Evolutionary conservation across 495 filamentous ascomycete species (phyloP), one percentile per base, ranked within the genome.

Genomic region (Chaetomidium leptoderma): DNA sequence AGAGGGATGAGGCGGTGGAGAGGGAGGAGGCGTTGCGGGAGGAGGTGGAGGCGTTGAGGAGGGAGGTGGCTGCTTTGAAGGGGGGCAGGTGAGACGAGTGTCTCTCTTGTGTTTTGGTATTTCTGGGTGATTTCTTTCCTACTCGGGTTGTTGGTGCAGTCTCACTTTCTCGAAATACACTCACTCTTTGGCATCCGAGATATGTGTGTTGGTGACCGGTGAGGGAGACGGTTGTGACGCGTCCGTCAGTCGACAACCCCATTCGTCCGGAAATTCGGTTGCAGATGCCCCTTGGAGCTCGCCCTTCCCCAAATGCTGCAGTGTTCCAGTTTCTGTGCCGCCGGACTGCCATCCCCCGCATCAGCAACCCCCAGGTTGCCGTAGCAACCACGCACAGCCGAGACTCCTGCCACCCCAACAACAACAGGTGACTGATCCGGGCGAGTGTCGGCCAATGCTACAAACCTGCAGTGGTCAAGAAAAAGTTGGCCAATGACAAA

Each of bases 1-100:
- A 56, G 53, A 40, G 37, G 44, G 57, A 39, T 33, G 27, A 21
- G 29, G 24, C 37, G 58, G 14, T 45, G 19, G 17, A 23, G 30
- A 44, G 32, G 29, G 46, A 51, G 27, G 36, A 51, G 13, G 3
- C 0, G 27, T 14, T 51, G 27, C 2, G 23, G 16, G 35, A 19
- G 21, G 50, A 51, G 55, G n/a, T 47, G 55, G 51, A 53, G 11
- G 39, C 4, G 36, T 8, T 46, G 14, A 11, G 26, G 29, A 29
- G 51, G 35, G 36, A 59, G 30, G 3, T 54, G 32, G 27, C 33
- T 4, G 32, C 13, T 17, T 3, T 35, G 16, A 32, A 16, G 37
- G 14, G n/a, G 7, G 4, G 24, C 3, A 11, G 19, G 44, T 26
- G n/a, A n/a, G n/a, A n/a, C n/a, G n/a, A 27, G 24, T 30, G 19